These are phyloP conservation scores for Verticillium albo-atrum DNA, from an alignment of 2,329 filamentous ascomycete genomes.

Conservation along the genomic window DNA sequence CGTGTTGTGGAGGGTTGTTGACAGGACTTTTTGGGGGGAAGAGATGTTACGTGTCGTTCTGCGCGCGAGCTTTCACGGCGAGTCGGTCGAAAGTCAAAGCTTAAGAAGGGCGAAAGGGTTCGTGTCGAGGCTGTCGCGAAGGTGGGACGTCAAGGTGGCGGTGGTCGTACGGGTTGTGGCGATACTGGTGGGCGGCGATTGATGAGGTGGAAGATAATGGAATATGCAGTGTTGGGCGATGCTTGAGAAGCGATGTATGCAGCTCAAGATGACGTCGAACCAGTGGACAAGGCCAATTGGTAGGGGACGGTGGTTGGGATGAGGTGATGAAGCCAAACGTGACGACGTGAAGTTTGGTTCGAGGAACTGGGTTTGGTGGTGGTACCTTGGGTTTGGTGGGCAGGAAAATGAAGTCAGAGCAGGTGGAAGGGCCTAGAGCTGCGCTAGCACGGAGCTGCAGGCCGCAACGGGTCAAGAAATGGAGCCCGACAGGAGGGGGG, in stretches of 20 bases:
- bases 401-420: not conserved
- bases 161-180: not conserved
- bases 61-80: too few species aligned
- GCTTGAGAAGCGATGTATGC: not conserved
- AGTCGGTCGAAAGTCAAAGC: not conserved
- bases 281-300: not conserved
- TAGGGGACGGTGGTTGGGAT: not conserved
- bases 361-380: not conserved
- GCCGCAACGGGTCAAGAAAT: not conserved
- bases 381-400: not conserved
- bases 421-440: not conserved
- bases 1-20: not conserved
- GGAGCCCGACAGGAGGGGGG: not conserved
- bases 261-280: not conserved
- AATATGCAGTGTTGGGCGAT: not conserved
- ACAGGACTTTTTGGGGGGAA: not conserved
- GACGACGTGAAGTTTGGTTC: not conserved
- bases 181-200: not conserved
- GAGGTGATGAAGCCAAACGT: not conserved
- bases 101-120: not conserved
- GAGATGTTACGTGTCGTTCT: not conserved
- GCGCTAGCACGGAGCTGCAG: not conserved
- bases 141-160: not conserved
- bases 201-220: not conserved
- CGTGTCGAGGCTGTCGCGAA: not conserved